phyloP scores from a whole-genome alignment of 202 grass and related monocot genomes.

The Panicum hallii region DNA sequence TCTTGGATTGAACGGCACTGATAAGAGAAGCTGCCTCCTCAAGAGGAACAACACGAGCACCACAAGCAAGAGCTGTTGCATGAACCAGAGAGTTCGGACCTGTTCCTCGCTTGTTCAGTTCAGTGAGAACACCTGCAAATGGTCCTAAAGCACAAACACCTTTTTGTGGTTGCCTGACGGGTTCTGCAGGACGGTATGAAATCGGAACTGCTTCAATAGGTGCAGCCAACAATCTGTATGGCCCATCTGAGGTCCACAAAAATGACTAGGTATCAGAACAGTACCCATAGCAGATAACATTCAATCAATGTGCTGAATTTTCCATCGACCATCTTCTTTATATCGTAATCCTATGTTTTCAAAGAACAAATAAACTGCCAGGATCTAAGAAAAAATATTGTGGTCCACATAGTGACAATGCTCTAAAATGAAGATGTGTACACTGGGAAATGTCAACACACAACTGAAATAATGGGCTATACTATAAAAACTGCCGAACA shows the following conservation, averaged over 20 bases:
- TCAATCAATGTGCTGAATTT: slow-evolving; percentile 28
- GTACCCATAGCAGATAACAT: background rate
- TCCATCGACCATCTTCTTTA: background rate
- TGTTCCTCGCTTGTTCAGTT: slow-evolving; percentile 46
- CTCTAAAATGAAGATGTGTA: background rate
- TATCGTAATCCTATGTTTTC: background rate
- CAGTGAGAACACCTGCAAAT: slow-evolving; percentile 40
- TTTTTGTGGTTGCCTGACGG: slow-evolving; percentile 43
- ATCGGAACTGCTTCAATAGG: slow-evolving; percentile 82
- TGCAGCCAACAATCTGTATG: slow-evolving; percentile 52
- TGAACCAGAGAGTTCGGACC: slow-evolving; percentile 60
- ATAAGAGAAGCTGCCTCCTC: slow-evolving; percentile 70
- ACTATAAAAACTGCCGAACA: background rate
- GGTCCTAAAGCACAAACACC: slow-evolving; percentile 40
- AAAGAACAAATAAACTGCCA: background rate
- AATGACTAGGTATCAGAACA: slow-evolving; percentile 41
- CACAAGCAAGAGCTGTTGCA: slow-evolving; percentile 86
- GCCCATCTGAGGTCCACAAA: slow-evolving; percentile 54
- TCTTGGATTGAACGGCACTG: slow-evolving; percentile 75
- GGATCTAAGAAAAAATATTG: background rate
- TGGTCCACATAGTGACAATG: background rate
- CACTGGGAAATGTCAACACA: background rate
- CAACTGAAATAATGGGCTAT: background rate
- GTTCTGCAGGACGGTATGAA: slow-evolving; percentile 70
- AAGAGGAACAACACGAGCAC: slow-evolving; percentile 68